A percentile compares a stretch with the other conserved stretches of the same genome.
Evolutionary conservation across 257 asterid genomes (phyloP).

Genomic region (Solanum pimpinellifolium): DNA sequence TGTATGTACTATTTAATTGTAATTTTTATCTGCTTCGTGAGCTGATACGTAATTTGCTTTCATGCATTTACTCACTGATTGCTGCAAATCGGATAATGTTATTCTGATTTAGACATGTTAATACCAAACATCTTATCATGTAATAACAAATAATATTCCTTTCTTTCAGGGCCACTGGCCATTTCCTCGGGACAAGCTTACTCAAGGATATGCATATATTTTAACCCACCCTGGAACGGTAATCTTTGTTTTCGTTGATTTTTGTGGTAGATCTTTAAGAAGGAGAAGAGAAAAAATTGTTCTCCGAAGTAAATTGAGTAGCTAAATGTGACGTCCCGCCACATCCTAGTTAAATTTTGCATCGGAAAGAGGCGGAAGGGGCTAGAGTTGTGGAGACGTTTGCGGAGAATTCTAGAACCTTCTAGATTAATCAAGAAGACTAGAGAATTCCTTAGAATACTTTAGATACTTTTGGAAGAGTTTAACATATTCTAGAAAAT

Average conservation of each 20-base stretch:
- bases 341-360: too few species aligned
- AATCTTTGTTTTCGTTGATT: neutral
- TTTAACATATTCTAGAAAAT: too few species aligned
- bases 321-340: neutral
- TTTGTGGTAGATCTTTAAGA: neutral
- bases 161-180: constrained; percentile 53
- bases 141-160: neutral
- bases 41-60: neutral
- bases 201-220: constrained; percentile 50
- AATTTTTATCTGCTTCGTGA: neutral
- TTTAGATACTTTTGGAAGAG: too few species aligned
- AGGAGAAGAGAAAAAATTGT: neutral
- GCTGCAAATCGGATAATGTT: neutral
- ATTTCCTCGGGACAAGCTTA: constrained; percentile 45
- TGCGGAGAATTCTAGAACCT: too few species aligned
- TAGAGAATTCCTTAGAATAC: too few species aligned
- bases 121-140: neutral
- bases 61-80: neutral
- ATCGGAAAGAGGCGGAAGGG: too few species aligned
- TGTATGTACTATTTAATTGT: neutral
- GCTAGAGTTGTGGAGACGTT: too few species aligned
- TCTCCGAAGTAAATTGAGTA: neutral
- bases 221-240: constrained; percentile 54
- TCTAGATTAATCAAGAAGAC: too few species aligned
- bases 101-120: neutral